These are phyloP conservation scores for Keithomyces neogunnii DNA, from an alignment of 2,329 filamentous ascomycete species.

Conservation along the genomic window DNA sequence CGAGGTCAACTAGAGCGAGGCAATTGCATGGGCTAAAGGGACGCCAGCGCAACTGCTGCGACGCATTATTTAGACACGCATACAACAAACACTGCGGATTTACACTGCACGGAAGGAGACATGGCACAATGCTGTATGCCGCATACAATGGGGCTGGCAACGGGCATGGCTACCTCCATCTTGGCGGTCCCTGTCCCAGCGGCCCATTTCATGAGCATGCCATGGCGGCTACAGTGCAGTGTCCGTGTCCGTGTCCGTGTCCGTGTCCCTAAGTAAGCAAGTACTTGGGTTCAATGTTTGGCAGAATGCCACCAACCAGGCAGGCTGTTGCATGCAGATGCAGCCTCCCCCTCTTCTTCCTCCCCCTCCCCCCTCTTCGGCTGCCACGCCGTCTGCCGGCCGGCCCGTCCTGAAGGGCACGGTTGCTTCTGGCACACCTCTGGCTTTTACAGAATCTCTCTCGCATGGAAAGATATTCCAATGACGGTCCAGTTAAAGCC, in stretches of 20 bases:
- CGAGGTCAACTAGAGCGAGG: not conserved
- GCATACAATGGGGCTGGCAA: not conserved
- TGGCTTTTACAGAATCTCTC: not conserved
- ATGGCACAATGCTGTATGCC: not conserved
- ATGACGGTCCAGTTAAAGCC: not conserved
- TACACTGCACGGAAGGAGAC: not conserved
- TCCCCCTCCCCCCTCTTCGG: conserved; percentile 3
- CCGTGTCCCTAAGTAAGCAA: too few species aligned
- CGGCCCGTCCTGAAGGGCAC: conserved; percentile 7
- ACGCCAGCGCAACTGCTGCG: not conserved
- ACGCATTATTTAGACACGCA: not conserved
- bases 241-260: too few species aligned
- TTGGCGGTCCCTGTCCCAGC: not conserved
- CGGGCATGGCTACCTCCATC: not conserved
- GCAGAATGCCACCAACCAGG: not conserved
- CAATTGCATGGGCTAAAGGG: not conserved
- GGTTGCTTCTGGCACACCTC: not conserved
- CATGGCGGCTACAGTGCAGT: too few species aligned
- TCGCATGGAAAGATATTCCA: not conserved
- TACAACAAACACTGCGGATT: not conserved
- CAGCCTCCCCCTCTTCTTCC: conserved; percentile 2
- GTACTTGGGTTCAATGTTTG: not conserved
- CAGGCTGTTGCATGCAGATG: conserved; percentile 3
- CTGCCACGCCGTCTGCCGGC: conserved; percentile 5
- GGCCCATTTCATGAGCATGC: not conserved